Evolutionary conservation across 305 asterid genomes (phyloP).

Genomic region (Solanum hybrid): DNA sequence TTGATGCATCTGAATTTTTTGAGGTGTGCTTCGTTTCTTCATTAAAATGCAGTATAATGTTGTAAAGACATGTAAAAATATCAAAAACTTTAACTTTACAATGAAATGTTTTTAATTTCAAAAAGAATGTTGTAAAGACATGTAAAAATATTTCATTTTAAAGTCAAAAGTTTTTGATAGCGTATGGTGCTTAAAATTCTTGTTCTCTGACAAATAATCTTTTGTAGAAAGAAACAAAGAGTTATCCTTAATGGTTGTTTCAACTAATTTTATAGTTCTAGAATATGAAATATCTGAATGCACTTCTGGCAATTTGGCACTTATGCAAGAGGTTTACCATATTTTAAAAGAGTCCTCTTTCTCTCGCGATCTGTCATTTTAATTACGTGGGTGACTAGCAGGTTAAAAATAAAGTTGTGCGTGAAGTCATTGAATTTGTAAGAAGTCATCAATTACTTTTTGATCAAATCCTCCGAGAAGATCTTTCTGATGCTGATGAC

Average conservation of each 20-base stretch:
- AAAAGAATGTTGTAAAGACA: not conserved
- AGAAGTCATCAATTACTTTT: conserved; percentile 71
- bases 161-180: not conserved
- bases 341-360: not conserved
- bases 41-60: not conserved
- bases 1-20: conserved; percentile 73
- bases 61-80: not conserved
- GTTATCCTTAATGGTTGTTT: not conserved
- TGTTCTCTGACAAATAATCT: not conserved
- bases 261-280: not conserved
- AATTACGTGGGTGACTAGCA: conserved; percentile 23
- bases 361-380: conserved; percentile 1
- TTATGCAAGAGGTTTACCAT: not conserved
- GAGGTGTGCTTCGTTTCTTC: conserved; percentile 46
- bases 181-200: not conserved
- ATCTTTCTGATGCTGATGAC: conserved; percentile 67
- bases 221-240: not conserved
- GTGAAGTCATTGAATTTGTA: conserved; percentile 71
- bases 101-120: too few species aligned
- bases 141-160: not conserved
- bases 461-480: conserved; percentile 84
- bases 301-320: not conserved
- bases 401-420: conserved; percentile 94
- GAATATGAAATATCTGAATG: not conserved
- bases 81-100: not conserved